Percentiles rank a stretch among this genome's conserved stretches.
Conservation (phyloP, 495 filamentous ascomycete genomes). For the Talaromyces proteolyticus region DNA sequence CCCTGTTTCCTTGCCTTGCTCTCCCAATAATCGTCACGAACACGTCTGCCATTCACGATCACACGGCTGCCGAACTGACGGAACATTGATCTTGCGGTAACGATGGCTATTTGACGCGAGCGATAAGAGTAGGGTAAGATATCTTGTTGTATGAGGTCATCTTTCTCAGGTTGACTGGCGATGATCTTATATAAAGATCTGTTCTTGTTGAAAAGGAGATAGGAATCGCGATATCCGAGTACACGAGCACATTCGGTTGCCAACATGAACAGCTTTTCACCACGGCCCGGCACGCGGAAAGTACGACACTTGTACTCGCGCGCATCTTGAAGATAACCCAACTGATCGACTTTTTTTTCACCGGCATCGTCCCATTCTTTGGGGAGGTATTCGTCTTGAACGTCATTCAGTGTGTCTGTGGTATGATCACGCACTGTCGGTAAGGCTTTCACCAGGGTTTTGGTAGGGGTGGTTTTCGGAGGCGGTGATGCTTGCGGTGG, state of each 20-base stretch:
- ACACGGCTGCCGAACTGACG: constrained; percentile 97
- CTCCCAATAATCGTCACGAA: constrained; percentile 98
- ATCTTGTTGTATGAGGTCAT: constrained; percentile 90
- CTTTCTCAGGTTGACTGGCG: constrained; percentile 91
- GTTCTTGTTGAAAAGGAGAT: constrained; percentile 99
- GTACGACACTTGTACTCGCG: constrained; percentile 91
- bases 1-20: constrained; percentile 94
- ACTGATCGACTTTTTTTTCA: constrained; percentile 84
- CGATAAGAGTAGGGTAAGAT: constrained; percentile 96
- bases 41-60: constrained; percentile 80
- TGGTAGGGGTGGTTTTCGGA: constrained; percentile 81
- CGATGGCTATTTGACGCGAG: constrained; percentile 96
- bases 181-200: constrained; percentile 97
- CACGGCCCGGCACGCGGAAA: constrained; percentile 84
- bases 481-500: constrained; percentile 72
- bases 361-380: constrained; percentile 88
- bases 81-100: constrained; percentile 99
- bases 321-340: constrained; percentile 72
- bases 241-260: constrained; percentile 97
- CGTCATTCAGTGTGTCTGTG: constrained; percentile 86
- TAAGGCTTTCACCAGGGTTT: constrained; percentile 85
- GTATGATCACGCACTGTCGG: constrained; percentile 97
- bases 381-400: constrained; percentile 94
- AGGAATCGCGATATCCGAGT: constrained; percentile 93
- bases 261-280: constrained; percentile 95